Evolutionary conservation across 2,329 filamentous ascomycete species (phyloP), one percentile per base, ranked within the genome.

Genomic region (Myriosclerotinia curreyana): DNA sequence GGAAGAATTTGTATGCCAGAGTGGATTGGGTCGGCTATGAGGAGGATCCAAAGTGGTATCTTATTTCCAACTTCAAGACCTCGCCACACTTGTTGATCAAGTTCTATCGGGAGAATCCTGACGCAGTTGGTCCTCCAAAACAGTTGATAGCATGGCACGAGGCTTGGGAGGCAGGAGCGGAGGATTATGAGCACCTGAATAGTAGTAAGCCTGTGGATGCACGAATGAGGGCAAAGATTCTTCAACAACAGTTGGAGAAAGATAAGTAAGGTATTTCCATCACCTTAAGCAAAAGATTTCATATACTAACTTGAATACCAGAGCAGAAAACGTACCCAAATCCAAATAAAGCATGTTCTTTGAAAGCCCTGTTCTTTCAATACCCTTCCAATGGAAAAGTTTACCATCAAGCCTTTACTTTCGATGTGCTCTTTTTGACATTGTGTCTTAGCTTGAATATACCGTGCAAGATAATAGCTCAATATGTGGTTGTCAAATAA

Each of bases 161-260:
- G 17, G 22, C 38, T 7, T 62, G 20, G 15, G 9, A 62, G 49
- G 36, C 15, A 1, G 59, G 36, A 31, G 2, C n/a, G 36, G 36
- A 62, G 5, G 59, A 62, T 14, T 62, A 62, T 42, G 48, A 54
- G 36, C 28, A 54, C 42, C 25, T 60, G 56, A 36, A 44, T 3
- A 55, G 53, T 28, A 42, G 31, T 2, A 44, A 20, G 9, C 11
- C 53, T n/a, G 44, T 55, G 53, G 6, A 31, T 31, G 8, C 53
- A 4, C 15, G 40, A 1, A 42, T 22, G 5, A 28, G 40, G 17
- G 25, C 22, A 3, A 55, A 12, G n/a, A 20, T 55, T 42, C 1
- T 28, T 44, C 8, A n/a, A n/a, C 15, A 42, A 15, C 5, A n/a
- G 1, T 44, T n/a, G 17, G 2, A 44, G 25, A 17, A 31, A 44